A percentile compares a stretch with the other conserved stretches of the same genome.
Conservation (phyloP, 805 yeast genomes). For the Debaryomyces prosopidis region DNA sequence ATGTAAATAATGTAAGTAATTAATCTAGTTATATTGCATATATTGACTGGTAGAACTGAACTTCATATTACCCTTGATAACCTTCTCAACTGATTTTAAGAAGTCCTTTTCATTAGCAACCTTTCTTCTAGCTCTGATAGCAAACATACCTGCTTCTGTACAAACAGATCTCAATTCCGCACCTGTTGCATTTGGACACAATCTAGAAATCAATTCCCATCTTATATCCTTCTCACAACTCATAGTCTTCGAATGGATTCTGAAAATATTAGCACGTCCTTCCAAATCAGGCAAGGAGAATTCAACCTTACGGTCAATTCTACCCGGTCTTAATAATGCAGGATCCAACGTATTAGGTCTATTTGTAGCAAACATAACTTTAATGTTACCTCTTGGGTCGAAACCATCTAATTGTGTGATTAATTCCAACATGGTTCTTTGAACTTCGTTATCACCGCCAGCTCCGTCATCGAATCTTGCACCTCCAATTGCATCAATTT, state of each 20-base stretch:
- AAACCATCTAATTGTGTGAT: slow-evolving; percentile 98
- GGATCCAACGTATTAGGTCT: slow-evolving; percentile 98
- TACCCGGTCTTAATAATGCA: slow-evolving; percentile 95
- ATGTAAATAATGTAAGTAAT: background rate
- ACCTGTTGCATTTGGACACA: slow-evolving; percentile 98
- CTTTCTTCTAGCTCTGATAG: slow-evolving; percentile 96
- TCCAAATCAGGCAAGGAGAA: slow-evolving; percentile 95
- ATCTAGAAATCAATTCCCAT: slow-evolving; percentile 96
- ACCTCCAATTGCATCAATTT: slow-evolving; percentile 98
- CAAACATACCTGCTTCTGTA: slow-evolving; percentile 99
- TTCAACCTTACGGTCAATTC: slow-evolving; percentile 98
- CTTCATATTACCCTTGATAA: slow-evolving; percentile 96
- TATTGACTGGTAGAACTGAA: slow-evolving; percentile 96
- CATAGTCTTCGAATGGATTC: slow-evolving; percentile 97
- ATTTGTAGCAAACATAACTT: slow-evolving; percentile 99
- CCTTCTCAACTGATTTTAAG: slow-evolving; percentile 96
- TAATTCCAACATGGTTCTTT: slow-evolving; percentile 97
- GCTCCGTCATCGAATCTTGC: slow-evolving; percentile 99
- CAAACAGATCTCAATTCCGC: slow-evolving; percentile 98
- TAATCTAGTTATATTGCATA: slow-evolving; percentile 87
- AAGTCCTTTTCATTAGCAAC: slow-evolving; percentile 98
- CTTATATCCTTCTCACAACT: slow-evolving; percentile 95
- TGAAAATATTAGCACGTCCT: slow-evolving; percentile 96
- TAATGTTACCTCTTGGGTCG: slow-evolving; percentile 97
- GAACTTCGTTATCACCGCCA: slow-evolving; percentile 99